These are phyloP conservation scores for Paramecium octaurelia DNA, from an alignment of 73 alveolate genomes.

Conservation along the genomic window DNA sequence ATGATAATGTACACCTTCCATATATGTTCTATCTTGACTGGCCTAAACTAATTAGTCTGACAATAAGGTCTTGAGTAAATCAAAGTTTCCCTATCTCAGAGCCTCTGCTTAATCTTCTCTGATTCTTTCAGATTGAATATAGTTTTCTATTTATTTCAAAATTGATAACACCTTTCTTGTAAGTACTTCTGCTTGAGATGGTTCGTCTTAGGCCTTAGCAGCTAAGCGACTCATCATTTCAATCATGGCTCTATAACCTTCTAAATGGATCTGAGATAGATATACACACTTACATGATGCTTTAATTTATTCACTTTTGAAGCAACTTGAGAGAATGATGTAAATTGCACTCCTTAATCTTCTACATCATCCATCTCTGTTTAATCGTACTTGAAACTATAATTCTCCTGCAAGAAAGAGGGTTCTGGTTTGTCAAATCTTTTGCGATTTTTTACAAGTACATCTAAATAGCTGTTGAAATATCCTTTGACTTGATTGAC, in stretches of 20 bases:
- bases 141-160: constrained; percentile 9
- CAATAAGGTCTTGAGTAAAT: background rate
- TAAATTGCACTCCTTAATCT: background rate
- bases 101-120: constrained; percentile 41
- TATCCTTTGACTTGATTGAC: constrained; percentile 52
- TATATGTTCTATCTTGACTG: constrained; percentile 22
- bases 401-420: background rate
- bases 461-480: background rate
- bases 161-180: constrained; percentile 26
- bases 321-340: constrained; percentile 1
- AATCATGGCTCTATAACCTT: constrained; percentile 16
- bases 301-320: constrained; percentile 20
- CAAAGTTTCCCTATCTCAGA: background rate
- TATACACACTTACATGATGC: background rate
- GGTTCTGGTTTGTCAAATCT: constrained; percentile 52
- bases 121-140: constrained; percentile 42
- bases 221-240: constrained; percentile 44
- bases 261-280: constrained; percentile 7
- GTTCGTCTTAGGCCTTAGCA: constrained; percentile 22
- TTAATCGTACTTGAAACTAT: background rate
- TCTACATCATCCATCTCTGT: background rate
- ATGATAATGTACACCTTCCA: background rate
- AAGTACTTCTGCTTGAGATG: constrained; percentile 36
- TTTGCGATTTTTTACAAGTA: constrained; percentile 22
- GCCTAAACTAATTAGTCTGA: constrained; percentile 32